Evolutionary conservation across 805 yeast genomes (phyloP).

Genomic region (Lipomyces yamanashiensis): DNA sequence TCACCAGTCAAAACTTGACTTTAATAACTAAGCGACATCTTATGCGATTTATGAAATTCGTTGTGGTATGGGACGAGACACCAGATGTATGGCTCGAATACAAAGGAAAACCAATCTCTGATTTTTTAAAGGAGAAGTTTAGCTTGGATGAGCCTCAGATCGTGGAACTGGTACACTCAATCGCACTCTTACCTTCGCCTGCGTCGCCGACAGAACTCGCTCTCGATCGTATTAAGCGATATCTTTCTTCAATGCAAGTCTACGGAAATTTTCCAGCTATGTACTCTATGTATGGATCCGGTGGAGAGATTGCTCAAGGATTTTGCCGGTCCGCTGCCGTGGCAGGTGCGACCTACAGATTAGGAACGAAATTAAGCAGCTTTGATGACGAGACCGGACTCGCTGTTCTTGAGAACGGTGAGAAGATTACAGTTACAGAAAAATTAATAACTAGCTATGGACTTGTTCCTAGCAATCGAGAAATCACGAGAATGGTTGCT

Average conservation of each 20-base stretch:
- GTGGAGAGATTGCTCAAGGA: slow-evolving; percentile 95
- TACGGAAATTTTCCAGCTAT: slow-evolving; percentile 94
- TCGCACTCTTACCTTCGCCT: slow-evolving; percentile 73
- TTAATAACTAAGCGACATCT: slow-evolving; percentile 77
- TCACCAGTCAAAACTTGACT: slow-evolving; percentile 81
- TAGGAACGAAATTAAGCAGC: slow-evolving; percentile 66
- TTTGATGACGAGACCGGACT: slow-evolving; percentile 69
- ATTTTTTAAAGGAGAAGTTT: slow-evolving; percentile 67
- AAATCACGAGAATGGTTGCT: slow-evolving; percentile 75
- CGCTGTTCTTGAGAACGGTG: slow-evolving; percentile 68
- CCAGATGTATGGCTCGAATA: slow-evolving; percentile 62
- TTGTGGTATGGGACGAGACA: slow-evolving; percentile 67
- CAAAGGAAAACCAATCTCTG: slow-evolving; percentile 59
- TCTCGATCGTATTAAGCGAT: slow-evolving; percentile 78
- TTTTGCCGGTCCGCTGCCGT: slow-evolving; percentile 98
- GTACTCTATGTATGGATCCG: slow-evolving; percentile 91
- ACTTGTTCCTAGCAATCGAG: slow-evolving; percentile 48
- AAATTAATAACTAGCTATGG: slow-evolving; percentile 65
- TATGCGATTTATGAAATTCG: slow-evolving; percentile 92
- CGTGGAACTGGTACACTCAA: slow-evolving; percentile 81
- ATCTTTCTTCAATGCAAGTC: slow-evolving; percentile 80
- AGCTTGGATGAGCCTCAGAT: slow-evolving; percentile 74
- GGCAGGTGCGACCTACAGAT: slow-evolving; percentile 92
- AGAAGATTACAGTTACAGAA: slow-evolving; percentile 74
- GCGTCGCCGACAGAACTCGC: slow-evolving; percentile 73